A percentile compares a stretch with the other conserved stretches of the same genome.
phyloP scores from a whole-genome alignment of 108 stramenopile genomes.

The Fragilaria radians region DNA sequence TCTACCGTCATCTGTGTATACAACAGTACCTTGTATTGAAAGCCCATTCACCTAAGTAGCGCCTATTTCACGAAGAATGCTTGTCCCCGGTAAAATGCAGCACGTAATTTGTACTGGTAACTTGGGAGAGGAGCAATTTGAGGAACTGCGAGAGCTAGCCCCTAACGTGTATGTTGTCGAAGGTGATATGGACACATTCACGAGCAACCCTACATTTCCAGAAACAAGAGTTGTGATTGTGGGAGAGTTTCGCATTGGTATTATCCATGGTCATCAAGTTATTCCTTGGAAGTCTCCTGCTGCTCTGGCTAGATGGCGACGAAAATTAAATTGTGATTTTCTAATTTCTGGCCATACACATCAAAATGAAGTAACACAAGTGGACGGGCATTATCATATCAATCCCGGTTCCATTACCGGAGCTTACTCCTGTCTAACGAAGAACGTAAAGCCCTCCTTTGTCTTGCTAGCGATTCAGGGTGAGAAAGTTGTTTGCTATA shows the following conservation, averaged over 20 bases:
- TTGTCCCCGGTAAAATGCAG: conserved; percentile 98
- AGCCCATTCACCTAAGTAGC: background rate
- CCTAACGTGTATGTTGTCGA: conserved; percentile 92
- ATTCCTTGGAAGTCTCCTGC: conserved; percentile 79
- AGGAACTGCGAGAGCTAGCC: conserved; percentile 83
- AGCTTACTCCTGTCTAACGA: conserved; percentile 59
- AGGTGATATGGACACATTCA: conserved; percentile 79
- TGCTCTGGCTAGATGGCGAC: conserved; percentile 64
- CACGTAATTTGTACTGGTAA: conserved; percentile 98
- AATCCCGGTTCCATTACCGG: conserved; percentile 95
- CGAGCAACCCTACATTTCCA: conserved; percentile 42
- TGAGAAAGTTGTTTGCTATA: conserved; percentile 88
- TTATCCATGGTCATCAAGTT: conserved; percentile 93
- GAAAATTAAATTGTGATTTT: conserved; percentile 91
- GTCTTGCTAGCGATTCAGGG: conserved; percentile 94
- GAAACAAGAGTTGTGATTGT: conserved; percentile 85
- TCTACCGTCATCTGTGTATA: no score
- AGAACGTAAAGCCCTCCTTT: conserved; percentile 67
- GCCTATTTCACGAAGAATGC: conserved; percentile 61
- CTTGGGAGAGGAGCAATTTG: conserved; percentile 79
- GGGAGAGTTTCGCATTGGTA: conserved; percentile 90
- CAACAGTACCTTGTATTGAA: no score
- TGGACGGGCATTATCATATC: conserved; percentile 82
- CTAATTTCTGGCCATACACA: conserved; percentile 94
- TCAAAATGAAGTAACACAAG: conserved; percentile 78